phyloP scores from a whole-genome alignment of 495 filamentous ascomycete genomes.

The Lasiosphaeria hispida region DNA sequence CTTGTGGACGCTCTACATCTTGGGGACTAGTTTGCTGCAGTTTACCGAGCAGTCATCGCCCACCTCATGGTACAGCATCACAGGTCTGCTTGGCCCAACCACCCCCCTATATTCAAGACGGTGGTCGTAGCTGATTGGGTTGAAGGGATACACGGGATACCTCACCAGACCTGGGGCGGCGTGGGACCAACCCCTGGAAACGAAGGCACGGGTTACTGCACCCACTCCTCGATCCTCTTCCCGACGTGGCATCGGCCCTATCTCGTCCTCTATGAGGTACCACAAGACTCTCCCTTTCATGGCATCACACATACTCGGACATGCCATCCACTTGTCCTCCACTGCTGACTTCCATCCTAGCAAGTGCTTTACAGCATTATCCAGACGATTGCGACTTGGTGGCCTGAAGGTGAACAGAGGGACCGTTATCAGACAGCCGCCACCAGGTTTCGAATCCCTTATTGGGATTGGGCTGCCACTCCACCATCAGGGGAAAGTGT shows the following conservation, averaged over 20 bases:
- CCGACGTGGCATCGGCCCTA: constrained; percentile 73
- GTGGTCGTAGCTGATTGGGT: background rate
- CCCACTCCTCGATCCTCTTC: constrained; percentile 64
- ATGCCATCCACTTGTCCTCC: background rate
- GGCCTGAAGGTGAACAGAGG: constrained; percentile 43
- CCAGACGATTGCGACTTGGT: constrained; percentile 52
- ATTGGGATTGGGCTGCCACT: constrained; percentile 64
- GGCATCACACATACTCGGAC: too few relatives aligned
- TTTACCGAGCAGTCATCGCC: constrained; percentile 48
- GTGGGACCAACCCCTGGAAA: constrained; percentile 49
- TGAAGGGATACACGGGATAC: constrained; percentile 64
- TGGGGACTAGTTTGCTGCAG: constrained; percentile 55
- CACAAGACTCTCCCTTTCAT: constrained; percentile 1
- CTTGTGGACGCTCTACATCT: constrained; percentile 58
- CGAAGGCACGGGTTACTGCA: constrained; percentile 59
- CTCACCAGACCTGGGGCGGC: constrained; percentile 55
- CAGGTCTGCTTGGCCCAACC: constrained; percentile 23
- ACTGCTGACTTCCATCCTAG: constrained; percentile 33
- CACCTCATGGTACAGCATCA: constrained; percentile 61
- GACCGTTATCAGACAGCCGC: constrained; percentile 52
- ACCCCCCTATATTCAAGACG: background rate
- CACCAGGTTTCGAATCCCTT: constrained; percentile 58
- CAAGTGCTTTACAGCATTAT: constrained; percentile 55
- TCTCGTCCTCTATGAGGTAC: constrained; percentile 64
- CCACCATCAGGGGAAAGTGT: constrained; percentile 48